phyloP scores from a whole-genome alignment of 1,284 basidiomycete species.

The Sporisorium reilianum region DNA sequence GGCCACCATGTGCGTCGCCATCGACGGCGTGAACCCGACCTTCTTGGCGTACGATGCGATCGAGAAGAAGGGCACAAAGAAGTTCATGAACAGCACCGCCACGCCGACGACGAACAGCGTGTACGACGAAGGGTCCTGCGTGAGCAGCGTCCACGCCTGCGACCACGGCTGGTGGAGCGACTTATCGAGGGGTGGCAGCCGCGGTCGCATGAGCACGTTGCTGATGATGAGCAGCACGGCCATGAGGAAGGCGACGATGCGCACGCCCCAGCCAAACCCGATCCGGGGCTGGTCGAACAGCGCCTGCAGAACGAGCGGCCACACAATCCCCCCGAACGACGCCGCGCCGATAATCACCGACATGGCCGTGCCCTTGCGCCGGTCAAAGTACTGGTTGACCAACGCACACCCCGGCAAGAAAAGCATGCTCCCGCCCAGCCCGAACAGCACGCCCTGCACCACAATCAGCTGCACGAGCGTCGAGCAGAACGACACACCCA shows the following conservation, averaged over 20 bases:
- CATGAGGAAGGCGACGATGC: constrained; percentile 37
- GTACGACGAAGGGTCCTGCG: constrained; percentile 26
- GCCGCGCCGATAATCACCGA: constrained; percentile 47
- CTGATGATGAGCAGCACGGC: constrained; percentile 37
- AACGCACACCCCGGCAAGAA: constrained; percentile 47
- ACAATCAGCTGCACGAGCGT: constrained; percentile 30
- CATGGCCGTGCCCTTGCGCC: constrained; percentile 40
- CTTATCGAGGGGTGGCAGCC: constrained; percentile 20
- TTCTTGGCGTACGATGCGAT: constrained; percentile 45
- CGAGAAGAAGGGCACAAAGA: constrained; percentile 51
- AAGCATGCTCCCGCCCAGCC: constrained; percentile 45
- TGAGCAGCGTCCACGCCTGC: constrained; percentile 22
- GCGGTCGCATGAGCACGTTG: constrained; percentile 36
- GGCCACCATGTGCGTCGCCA: constrained; percentile 42
- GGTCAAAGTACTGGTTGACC: constrained; percentile 52
- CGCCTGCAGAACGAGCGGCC: constrained; percentile 35
- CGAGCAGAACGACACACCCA: constrained; percentile 38
- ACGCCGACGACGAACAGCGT: constrained; percentile 39
- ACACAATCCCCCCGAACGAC: constrained; percentile 46
- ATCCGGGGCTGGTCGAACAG: constrained; percentile 34
- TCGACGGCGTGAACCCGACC: constrained; percentile 23
- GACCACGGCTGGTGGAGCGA: constrained; percentile 32
- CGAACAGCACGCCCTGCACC: constrained; percentile 40
- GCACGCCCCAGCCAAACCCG: constrained; percentile 41
- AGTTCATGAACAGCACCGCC: constrained; percentile 45